Percentiles rank a stretch among this genome's conserved stretches.
Evolutionary conservation across 495 filamentous ascomycete genomes (phyloP).

Genomic region (Aspergillus steynii): DNA sequence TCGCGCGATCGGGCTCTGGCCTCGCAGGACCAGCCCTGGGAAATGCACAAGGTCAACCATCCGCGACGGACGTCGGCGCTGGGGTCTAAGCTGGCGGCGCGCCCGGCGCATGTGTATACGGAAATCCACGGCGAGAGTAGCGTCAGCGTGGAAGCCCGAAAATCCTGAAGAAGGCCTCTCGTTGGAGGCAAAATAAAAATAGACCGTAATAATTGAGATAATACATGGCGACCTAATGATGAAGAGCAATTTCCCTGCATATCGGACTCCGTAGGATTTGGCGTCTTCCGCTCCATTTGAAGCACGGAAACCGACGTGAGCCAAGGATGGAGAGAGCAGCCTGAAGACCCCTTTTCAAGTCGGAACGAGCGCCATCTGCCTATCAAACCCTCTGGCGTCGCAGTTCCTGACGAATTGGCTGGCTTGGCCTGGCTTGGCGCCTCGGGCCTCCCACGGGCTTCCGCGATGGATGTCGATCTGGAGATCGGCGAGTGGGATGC

Average conservation of each 20-base stretch:
- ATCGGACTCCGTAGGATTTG: background rate
- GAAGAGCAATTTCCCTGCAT: background rate
- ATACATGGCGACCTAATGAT: background rate
- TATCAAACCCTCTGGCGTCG: background rate
- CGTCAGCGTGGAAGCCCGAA: background rate
- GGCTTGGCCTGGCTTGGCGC: background rate
- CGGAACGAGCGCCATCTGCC: background rate
- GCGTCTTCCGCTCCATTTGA: too few relatives aligned
- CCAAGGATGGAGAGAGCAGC: background rate
- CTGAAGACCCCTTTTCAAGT: background rate
- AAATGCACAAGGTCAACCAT: conserved; percentile 3
- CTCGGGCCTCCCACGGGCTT: background rate
- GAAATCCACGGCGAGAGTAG: background rate
- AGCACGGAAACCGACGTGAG: background rate
- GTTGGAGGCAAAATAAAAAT: background rate
- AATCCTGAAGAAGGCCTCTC: background rate
- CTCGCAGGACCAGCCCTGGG: background rate
- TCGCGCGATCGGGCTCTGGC: background rate
- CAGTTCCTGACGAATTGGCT: background rate
- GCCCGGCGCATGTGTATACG: conserved; percentile 1
- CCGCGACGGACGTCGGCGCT: conserved; percentile 3
- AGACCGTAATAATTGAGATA: background rate
- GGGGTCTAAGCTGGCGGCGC: conserved; percentile 1
- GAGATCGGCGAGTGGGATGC: background rate
- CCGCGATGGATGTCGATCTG: background rate